phyloP scores from a whole-genome alignment of 1,139 yeast species.

The Yamadazyma aaseri region DNA sequence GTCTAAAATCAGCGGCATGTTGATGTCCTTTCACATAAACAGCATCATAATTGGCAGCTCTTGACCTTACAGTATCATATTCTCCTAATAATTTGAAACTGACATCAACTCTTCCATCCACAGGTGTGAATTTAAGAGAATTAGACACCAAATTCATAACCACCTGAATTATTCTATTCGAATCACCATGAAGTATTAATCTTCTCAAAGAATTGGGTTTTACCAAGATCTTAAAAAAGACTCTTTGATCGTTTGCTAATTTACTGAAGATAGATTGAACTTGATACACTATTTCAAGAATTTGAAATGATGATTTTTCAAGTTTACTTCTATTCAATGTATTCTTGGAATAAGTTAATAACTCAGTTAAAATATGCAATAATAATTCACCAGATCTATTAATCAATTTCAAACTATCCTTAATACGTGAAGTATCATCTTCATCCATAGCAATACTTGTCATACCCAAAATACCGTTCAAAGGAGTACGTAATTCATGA shows the following conservation, averaged over 20 bases:
- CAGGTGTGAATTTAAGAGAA: slow-evolving; percentile 85
- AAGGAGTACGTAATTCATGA: slow-evolving; percentile 91
- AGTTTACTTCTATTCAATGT: slow-evolving; percentile 84
- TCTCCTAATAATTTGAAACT: slow-evolving; percentile 65
- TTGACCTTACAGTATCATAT: slow-evolving; percentile 52
- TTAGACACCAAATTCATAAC: slow-evolving; percentile 86
- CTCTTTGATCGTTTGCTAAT: slow-evolving; percentile 76
- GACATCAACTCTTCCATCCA: slow-evolving; percentile 77
- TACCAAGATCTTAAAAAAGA: slow-evolving; percentile 55
- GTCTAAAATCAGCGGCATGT: slow-evolving; percentile 5
- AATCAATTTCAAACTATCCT: slow-evolving; percentile 68
- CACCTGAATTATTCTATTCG: slow-evolving; percentile 82
- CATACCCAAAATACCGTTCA: slow-evolving; percentile 95
- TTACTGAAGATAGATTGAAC: slow-evolving; percentile 85
- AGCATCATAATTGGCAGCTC: slow-evolving; percentile 27
- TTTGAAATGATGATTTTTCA: slow-evolving; percentile 75
- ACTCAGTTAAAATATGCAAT: slow-evolving; percentile 82
- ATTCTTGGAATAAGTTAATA: slow-evolving; percentile 85
- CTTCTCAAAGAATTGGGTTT: slow-evolving; percentile 61
- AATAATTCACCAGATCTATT: slow-evolving; percentile 86
- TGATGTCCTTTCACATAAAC: slow-evolving; percentile 24
- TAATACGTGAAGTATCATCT: slow-evolving; percentile 60
- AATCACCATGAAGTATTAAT: slow-evolving; percentile 76
- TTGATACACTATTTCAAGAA: slow-evolving; percentile 77
- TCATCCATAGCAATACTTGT: slow-evolving; percentile 92